Base-by-base conservation (phyloP, 73 alveolate genomes). In the Stentor roeselii region DNA sequence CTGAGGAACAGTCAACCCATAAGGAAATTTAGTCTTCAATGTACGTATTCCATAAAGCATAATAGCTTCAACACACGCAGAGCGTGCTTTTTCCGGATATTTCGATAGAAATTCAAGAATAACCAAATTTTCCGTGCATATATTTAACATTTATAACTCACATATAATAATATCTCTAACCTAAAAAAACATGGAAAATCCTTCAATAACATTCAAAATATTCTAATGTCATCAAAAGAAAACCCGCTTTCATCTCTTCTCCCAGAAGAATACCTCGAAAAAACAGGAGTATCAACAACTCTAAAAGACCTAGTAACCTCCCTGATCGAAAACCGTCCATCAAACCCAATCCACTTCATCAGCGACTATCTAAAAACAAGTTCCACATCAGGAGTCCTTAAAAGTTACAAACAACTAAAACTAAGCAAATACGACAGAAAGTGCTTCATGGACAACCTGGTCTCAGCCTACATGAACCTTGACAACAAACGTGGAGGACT, bases 241-340 rank as follows among this genome's bases (percentile, higher is more conserved):
- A 67, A 67, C 2, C 80, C 80, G 14, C 2, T 67, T 27, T n/a
- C 41, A 67, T 15, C 80, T 67, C 34, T 67, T 27, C 80, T 27
- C 27, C 80, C 80, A 1, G 80, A 67, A 67, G 80, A 67, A 2
- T 67, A 67, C 37, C 34, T 82, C 82, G 94, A 91, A 39, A 84
- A 82, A 39, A 75, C 91, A 2, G 91, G 84, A 59, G 91, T 91
- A 35, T 75, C 90, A 40, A 30, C 42, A 2, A 42, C n/a, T 32
- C 84, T 91, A 1, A 75, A 86, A 78, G 96, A 91, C 30, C 91
- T 92, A 3, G 67, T 91, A 3, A 83, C 93, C 2, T 83, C 88
- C 15, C 60, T 91, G 11, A 83, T 91, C 1, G 96, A 91, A 74
- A 91, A 91, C 75, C 78, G 96, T 75, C 96, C 96, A 14, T 92